A percentile compares a stretch with the other conserved stretches of the same genome.
Evolutionary conservation across 371 early-diverging fungal genomes (phyloP).

Genomic region (Saksenaea oblongispora): DNA sequence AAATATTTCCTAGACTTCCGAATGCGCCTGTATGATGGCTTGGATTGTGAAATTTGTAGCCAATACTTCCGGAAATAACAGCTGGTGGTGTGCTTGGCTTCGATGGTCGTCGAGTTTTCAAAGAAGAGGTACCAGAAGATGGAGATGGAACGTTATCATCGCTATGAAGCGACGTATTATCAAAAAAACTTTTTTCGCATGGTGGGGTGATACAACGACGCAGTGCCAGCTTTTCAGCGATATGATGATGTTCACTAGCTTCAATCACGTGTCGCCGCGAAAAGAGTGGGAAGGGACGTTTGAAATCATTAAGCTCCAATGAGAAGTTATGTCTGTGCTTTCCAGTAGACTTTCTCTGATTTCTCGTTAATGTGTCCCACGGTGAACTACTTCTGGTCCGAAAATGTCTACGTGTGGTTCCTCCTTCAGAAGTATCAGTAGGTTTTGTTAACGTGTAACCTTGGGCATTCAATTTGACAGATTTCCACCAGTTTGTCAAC

Average conservation of each 20-base stretch:
- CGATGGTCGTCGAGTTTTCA: constrained; percentile 2
- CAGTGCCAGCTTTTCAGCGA: constrained; percentile 12
- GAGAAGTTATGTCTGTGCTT: constrained; percentile 9
- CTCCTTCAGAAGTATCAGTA: not conserved
- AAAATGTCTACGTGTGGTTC: not conserved
- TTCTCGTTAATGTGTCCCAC: not conserved
- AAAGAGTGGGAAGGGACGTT: constrained; percentile 11
- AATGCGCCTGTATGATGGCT: constrained; percentile 24
- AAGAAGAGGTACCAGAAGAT: constrained; percentile 1
- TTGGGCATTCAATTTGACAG: constrained; percentile 22
- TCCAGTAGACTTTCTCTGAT: not conserved
- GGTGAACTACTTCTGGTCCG: not conserved
- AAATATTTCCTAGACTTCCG: constrained; percentile 28
- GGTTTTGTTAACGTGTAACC: constrained; percentile 9
- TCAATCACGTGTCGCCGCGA: not conserved
- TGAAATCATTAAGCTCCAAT: constrained; percentile 21
- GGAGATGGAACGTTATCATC: not conserved
- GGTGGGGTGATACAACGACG: constrained; percentile 2
- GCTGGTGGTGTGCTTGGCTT: constrained; percentile 2
- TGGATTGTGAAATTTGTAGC: not conserved
- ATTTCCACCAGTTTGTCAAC: constrained; percentile 22
- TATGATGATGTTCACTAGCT: not conserved
- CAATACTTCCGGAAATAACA: constrained; percentile 15
- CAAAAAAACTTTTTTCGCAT: not conserved
- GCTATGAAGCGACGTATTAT: not conserved